Evolutionary conservation across 2,329 filamentous ascomycete species (phyloP), one percentile per base, ranked within the genome.

Genomic region (Acephala macrosclerotiorum): DNA sequence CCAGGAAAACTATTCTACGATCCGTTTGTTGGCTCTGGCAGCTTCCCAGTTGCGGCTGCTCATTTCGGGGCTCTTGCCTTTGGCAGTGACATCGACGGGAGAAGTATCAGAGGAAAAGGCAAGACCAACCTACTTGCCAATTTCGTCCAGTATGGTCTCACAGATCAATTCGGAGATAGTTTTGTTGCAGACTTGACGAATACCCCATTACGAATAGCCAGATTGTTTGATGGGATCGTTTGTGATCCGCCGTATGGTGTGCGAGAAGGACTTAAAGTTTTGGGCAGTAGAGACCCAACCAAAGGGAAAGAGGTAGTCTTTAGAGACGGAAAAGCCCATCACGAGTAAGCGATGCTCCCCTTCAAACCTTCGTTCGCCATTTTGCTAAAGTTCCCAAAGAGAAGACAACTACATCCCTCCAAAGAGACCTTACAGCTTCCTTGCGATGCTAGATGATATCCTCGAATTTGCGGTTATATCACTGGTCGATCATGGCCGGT

Each of bases 231-330:
- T 77, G 94, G 93, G 3, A 97, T 99, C 66, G 84, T 98, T 7
- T 98, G 94, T 74, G 96, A 99, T 79, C 96, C 96, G 20, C 96
- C 96, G 0, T 99, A 99, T 75, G 96, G 96, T 2, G 94, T 99
- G 6, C 86, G 96, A 57, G 96, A 99, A 78, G 96, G 96, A 0
- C 79, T 98, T 66, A 92, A 92, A 74, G 95, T 99, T 1, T 83
- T 99, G 0, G 96, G 96, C 0, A 85, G 87, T 61, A 88, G 90
- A 68, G 89, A 96, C 72, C 85, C 87, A 0, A 84, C 84, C 61
- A 89, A 86, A 73, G 80, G 81, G 11, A 82, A 82, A 59, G 83
- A 84, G 61, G 80, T 82, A 73, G 82, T 92, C 1, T 82, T 92
- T 35, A 87, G 91, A 64, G 87, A 92, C 74, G 93, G 92, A 0